Evolutionary conservation across 768 basidiomycete species (phyloP).

Genomic region (Exsudoporus frostii): DNA sequence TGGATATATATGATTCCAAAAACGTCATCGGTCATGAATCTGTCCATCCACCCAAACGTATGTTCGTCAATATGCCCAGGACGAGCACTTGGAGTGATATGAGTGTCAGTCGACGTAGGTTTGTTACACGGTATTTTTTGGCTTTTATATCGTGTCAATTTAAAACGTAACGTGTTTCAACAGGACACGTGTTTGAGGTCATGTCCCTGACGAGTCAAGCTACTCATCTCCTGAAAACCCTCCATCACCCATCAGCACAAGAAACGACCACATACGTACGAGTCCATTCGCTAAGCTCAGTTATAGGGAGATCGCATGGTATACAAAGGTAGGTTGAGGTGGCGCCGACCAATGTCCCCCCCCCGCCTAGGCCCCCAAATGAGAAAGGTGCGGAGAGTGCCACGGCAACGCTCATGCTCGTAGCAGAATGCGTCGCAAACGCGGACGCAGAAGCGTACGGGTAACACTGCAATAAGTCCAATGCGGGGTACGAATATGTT

Average conservation of each 20-base stretch:
- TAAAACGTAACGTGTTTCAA: conserved; percentile 4
- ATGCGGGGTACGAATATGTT: too few relatives aligned
- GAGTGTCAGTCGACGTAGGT: too few relatives aligned
- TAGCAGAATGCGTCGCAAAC: neutral
- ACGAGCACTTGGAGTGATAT: neutral
- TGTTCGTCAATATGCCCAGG: neutral
- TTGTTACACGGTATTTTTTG: neutral
- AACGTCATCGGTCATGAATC: neutral
- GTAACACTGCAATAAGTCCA: too few relatives aligned
- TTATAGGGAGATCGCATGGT: neutral
- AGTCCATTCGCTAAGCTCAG: neutral
- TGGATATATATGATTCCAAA: neutral
- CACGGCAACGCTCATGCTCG: conserved; percentile 16
- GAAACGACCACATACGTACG: neutral
- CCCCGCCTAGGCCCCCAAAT: conserved; percentile 18
- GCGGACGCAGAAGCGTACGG: neutral
- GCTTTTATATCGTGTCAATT: neutral
- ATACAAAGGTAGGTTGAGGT: conserved; percentile 13
- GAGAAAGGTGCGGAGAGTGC: conserved; percentile 15
- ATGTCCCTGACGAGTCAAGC: too few relatives aligned
- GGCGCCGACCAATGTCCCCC: conserved; percentile 26
- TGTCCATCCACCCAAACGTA: neutral
- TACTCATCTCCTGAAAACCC: neutral
- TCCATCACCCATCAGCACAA: too few relatives aligned
- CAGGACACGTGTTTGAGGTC: neutral